A percentile compares a stretch with the other conserved stretches of the same genome.
Evolutionary conservation across 2,329 filamentous ascomycete species (phyloP).

Genomic region (Malbranchea cinnamomea): DNA sequence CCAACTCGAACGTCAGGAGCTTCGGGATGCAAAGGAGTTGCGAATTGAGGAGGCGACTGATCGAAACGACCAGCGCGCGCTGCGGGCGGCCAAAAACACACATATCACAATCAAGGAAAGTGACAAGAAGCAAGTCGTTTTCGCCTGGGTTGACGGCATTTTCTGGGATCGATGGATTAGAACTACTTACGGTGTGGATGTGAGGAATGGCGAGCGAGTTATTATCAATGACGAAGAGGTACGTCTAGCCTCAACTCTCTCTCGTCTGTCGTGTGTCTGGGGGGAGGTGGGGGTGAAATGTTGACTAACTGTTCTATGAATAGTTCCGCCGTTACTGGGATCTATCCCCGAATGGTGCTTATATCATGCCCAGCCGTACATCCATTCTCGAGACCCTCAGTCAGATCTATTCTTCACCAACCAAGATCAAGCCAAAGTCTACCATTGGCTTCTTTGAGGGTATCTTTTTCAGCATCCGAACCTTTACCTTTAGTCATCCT

Average conservation of each 20-base stretch:
- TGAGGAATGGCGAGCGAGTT: constrained; percentile 72
- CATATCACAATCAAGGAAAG: constrained; percentile 80
- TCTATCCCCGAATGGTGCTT: constrained; percentile 70
- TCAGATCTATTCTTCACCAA: constrained; percentile 34
- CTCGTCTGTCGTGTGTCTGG: background rate
- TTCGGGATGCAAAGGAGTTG: constrained; percentile 86
- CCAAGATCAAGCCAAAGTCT: constrained; percentile 34
- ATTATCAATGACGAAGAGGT: constrained; percentile 97
- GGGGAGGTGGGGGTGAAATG: too few relatives aligned
- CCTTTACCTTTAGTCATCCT: constrained; percentile 29
- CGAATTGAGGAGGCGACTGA: constrained; percentile 94
- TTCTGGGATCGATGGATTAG: constrained; percentile 97
- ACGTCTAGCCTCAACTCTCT: constrained; percentile 33
- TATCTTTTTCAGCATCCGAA: constrained; percentile 30
- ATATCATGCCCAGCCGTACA: constrained; percentile 76
- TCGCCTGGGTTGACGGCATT: constrained; percentile 92
- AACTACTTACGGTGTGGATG: constrained; percentile 86
- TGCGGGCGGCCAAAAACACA: constrained; percentile 78
- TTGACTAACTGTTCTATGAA: background rate
- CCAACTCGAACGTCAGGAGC: constrained; percentile 81
- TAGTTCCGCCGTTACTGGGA: constrained; percentile 95
- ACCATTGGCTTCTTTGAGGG: constrained; percentile 33
- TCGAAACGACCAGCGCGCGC: constrained; percentile 72
- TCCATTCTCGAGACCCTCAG: constrained; percentile 72
- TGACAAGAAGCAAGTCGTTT: constrained; percentile 75